Evolutionary conservation across 441 rosid genomes (phyloP), one percentile per base, ranked within the genome.

Genomic region (Pelargonium cotyledonis): DNA sequence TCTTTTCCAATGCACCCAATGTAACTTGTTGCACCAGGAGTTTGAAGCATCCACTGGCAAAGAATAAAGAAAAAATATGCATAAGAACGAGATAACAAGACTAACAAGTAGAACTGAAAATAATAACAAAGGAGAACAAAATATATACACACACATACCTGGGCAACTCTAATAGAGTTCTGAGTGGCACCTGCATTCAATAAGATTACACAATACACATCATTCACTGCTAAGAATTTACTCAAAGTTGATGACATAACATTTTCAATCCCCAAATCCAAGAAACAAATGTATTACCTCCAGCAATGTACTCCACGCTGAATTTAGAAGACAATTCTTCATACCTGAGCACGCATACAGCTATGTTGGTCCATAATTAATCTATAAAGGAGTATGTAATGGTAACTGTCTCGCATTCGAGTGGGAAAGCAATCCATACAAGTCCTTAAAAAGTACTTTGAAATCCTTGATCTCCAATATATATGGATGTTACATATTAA

Each of bases 1-100:
- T 91, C 97, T 73, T 91, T 94, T 46, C 99, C 97, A 74, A 91
- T 88, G 82, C 90, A 89, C 63, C 99, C 99, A 11, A 94, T 91
- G 84, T 88, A 94, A 71, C 85, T 72, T 4, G 97, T 88, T 47
- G 94, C 90, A 55, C 92, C 94, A 70, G 99, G 90, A 71, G 73
- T 77, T 88, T 94, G 99, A 72, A 94, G 95, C 95, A 94, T 88
- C 97, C 99, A 94, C 99, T 94, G 81, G 26, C 60, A 76, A 63
- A 26, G 72, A 47, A 23, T 55, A 66, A 29, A 75, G 67, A 53
- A 72, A 65, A 1, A n/a, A 1, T 44, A 70, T 26, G 6, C 51
- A 5, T 12, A 9, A 16, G 44, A 23, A n/a, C 5, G 6, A 8
- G 23, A 38, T 55, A 70, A 47, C 31, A 46, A 16, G 26, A 15